A percentile compares a stretch with the other conserved stretches of the same genome.
Conservation (phyloP, 2,329 filamentous ascomycete genomes). For the Chaetomium olivaceum region DNA sequence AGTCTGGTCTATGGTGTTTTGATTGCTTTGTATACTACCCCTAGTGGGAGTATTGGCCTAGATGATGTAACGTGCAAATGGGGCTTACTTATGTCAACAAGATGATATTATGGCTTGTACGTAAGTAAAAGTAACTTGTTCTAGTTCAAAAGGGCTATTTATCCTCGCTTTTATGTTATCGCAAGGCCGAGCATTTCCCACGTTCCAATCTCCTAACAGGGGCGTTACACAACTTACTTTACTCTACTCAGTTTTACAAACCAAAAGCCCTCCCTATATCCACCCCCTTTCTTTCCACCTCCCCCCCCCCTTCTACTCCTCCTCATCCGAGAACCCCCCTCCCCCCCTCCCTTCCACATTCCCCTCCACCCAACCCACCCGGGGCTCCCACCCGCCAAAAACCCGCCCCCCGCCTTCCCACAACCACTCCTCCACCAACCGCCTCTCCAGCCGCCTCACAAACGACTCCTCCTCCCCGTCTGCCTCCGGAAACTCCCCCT, state of each 20-base stretch:
- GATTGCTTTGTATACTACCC: background rate
- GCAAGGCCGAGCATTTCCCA: background rate
- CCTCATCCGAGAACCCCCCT: background rate
- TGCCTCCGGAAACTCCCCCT: background rate
- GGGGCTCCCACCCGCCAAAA: conserved; percentile 4
- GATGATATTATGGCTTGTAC: background rate
- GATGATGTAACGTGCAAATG: background rate
- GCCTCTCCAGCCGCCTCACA: background rate
- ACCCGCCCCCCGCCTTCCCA: background rate
- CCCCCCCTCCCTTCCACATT: background rate
- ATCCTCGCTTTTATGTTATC: background rate
- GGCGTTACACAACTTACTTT: background rate
- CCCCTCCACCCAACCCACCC: too few relatives aligned
- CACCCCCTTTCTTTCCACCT: too few relatives aligned
- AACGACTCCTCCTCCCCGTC: background rate
- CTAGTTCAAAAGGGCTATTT: background rate
- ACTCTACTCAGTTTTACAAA: background rate
- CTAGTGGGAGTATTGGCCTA: background rate
- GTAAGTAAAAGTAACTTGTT: background rate
- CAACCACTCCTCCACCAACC: conserved; percentile 2
- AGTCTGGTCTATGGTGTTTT: background rate
- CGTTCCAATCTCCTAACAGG: background rate
- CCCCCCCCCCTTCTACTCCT: background rate
- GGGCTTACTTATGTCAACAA: background rate
- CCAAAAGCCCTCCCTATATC: background rate